Evolutionary conservation across 495 filamentous ascomycete species (phyloP).

Genomic region (Margaritispora aquatica): DNA sequence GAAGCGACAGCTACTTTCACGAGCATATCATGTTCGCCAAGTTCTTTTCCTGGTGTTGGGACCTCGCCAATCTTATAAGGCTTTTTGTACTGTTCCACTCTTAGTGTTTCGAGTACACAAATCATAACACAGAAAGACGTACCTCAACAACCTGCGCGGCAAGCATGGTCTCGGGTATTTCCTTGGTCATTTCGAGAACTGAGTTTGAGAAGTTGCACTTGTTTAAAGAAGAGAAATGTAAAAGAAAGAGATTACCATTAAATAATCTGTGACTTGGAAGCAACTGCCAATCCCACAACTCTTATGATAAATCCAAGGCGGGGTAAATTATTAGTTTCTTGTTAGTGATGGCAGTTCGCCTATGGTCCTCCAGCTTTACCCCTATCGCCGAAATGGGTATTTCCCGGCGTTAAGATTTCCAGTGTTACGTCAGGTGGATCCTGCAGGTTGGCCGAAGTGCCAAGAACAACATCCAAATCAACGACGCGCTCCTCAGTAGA

Average conservation of each 20-base stretch:
- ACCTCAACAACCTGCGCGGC: constrained; percentile 17
- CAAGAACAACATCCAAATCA: too few relatives aligned
- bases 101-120: neutral
- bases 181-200: neutral
- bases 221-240: neutral
- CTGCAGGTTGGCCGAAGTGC: too few relatives aligned
- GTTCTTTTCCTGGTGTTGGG: constrained; percentile 35
- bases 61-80: constrained; percentile 45
- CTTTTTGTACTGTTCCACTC: constrained; percentile 20
- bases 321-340: too few relatives aligned
- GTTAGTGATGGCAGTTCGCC: too few relatives aligned
- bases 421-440: neutral
- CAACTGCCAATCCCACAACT: too few relatives aligned
- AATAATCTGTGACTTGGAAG: too few relatives aligned
- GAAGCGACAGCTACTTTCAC: constrained; percentile 52
- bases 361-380: too few relatives aligned
- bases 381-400: too few relatives aligned
- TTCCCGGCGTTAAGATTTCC: too few relatives aligned
- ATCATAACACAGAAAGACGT: neutral
- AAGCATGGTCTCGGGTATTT: constrained; percentile 12
- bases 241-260: neutral
- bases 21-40: constrained; percentile 45
- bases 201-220: neutral
- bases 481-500: too few relatives aligned
- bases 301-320: too few relatives aligned